phyloP scores from a whole-genome alignment of 495 filamentous ascomycete genomes.

The Platismatia glauca region DNA sequence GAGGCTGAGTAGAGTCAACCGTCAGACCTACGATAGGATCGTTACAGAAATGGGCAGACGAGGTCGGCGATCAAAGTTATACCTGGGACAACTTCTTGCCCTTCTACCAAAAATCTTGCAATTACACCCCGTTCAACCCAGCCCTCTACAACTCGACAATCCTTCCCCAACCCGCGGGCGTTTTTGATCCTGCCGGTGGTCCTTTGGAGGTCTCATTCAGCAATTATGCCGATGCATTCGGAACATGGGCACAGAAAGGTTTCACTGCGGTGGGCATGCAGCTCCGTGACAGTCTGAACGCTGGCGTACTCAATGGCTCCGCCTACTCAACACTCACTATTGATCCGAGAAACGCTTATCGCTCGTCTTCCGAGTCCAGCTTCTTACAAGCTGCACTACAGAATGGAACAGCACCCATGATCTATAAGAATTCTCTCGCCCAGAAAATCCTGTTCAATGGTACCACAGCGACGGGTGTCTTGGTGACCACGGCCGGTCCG shows the following conservation, averaged over 20 bases:
- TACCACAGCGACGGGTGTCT: conserved; percentile 41
- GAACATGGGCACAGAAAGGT: conserved; percentile 28
- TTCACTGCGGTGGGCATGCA: conserved; percentile 28
- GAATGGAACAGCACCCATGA: conserved; percentile 21
- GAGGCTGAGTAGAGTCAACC: conserved; percentile 6
- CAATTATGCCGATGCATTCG: conserved; percentile 31
- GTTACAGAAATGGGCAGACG: conserved; percentile 38
- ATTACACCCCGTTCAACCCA: conserved; percentile 29
- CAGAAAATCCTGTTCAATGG: conserved; percentile 36
- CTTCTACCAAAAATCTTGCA: conserved; percentile 33
- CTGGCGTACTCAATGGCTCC: conserved; percentile 29
- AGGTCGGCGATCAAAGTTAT: conserved; percentile 39
- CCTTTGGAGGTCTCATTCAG: conserved; percentile 36
- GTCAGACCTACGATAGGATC: conserved; percentile 33
- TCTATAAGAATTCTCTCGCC: conserved; percentile 37
- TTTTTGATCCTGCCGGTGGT: conserved; percentile 25
- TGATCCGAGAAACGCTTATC: conserved; percentile 28
- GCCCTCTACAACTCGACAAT: conserved; percentile 25
- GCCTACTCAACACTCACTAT: conserved; percentile 28
- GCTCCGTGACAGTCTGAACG: conserved; percentile 23
- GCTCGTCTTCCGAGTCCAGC: conserved; percentile 35
- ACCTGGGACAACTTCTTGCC: conserved; percentile 35
- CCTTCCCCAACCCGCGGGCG: conserved; percentile 23
- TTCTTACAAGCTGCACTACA: conserved; percentile 30
- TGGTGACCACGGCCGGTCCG: conserved; percentile 24